Evolutionary conservation across 257 asterid genomes (phyloP).

Genomic region (Leptodermis oblonga): DNA sequence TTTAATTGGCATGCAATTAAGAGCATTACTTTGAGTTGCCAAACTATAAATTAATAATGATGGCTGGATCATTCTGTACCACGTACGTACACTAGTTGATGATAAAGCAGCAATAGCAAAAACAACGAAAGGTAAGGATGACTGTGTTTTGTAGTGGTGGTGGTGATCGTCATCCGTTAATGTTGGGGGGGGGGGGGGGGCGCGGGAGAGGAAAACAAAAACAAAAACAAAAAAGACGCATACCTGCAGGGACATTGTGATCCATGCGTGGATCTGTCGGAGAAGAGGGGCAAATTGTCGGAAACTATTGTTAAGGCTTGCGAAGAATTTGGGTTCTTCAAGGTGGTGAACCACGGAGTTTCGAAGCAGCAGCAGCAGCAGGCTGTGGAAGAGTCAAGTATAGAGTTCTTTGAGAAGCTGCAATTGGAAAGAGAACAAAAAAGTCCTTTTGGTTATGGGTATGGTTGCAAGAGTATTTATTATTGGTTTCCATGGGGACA

Average conservation of each 20-base stretch:
- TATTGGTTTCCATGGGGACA: conserved; percentile 74
- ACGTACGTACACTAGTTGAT: too few relatives aligned
- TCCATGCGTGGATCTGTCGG: conserved; percentile 57
- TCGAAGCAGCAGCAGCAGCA: conserved; percentile 34
- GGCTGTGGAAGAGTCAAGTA: conserved; percentile 42
- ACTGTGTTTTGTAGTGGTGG: neutral
- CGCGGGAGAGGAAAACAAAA: too few relatives aligned
- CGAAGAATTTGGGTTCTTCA: conserved; percentile 62
- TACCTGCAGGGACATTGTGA: conserved; percentile 30
- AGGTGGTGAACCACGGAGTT: conserved; percentile 56
- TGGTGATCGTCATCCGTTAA: conserved; percentile 1
- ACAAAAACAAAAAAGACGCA: conserved; percentile 20
- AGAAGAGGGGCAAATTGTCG: conserved; percentile 28
- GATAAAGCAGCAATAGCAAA: too few relatives aligned
- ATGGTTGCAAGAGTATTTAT: conserved; percentile 71
- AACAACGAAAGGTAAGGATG: too few relatives aligned
- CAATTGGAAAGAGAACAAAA: conserved; percentile 46
- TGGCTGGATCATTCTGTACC: too few relatives aligned
- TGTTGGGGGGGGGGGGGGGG: conserved; percentile 9
- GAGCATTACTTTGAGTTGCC: too few relatives aligned
- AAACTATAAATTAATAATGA: too few relatives aligned
- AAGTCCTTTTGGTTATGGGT: conserved; percentile 72
- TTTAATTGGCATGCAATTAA: too few relatives aligned
- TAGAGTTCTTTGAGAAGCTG: conserved; percentile 42
- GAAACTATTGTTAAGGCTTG: conserved; percentile 50